These are phyloP conservation scores for Bryoerythrophyllum caledonicum DNA, from an alignment of 225 moss, liverwort and hornwort species.

Conservation along the genomic window DNA sequence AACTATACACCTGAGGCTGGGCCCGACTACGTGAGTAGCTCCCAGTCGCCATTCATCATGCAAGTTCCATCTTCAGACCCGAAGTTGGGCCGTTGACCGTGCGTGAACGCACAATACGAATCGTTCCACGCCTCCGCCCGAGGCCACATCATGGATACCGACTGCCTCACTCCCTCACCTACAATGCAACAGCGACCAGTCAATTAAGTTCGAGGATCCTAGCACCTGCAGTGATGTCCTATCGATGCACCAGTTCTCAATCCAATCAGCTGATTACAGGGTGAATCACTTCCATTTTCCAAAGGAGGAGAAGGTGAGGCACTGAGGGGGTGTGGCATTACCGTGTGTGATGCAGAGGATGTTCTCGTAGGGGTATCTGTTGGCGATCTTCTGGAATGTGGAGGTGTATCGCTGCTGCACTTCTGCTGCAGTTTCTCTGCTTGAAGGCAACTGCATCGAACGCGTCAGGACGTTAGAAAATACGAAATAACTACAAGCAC, in stretches of 20 bases:
- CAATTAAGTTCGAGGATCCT: too few species aligned
- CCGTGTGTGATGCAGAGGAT: constrained; percentile 52
- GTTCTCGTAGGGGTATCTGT: constrained; percentile 44
- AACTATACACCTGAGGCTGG: constrained; percentile 22
- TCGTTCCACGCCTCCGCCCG: neutral
- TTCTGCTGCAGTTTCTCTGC: constrained; percentile 25
- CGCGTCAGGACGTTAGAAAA: neutral
- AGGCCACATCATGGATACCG: constrained; percentile 43
- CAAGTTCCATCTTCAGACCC: neutral
- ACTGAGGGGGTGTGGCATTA: too few species aligned
- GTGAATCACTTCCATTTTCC: too few species aligned
- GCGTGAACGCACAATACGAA: constrained; percentile 15
- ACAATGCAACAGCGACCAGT: neutral
- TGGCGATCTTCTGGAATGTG: constrained; percentile 26
- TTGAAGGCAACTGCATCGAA: constrained; percentile 17
- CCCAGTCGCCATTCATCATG: constrained; percentile 31
- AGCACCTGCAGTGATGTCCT: too few species aligned
- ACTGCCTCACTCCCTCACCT: constrained; percentile 42
- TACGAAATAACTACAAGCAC: too few species aligned
- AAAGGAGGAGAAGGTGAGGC: too few species aligned
- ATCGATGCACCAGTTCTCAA: too few species aligned
- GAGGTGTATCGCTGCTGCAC: constrained; percentile 23
- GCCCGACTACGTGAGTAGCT: constrained; percentile 39
- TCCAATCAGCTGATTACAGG: too few species aligned
- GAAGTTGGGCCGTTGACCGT: constrained; percentile 44